Base-by-base conservation (phyloP, 108 stramenopile genomes). In the Conticribra weissflogii region DNA sequence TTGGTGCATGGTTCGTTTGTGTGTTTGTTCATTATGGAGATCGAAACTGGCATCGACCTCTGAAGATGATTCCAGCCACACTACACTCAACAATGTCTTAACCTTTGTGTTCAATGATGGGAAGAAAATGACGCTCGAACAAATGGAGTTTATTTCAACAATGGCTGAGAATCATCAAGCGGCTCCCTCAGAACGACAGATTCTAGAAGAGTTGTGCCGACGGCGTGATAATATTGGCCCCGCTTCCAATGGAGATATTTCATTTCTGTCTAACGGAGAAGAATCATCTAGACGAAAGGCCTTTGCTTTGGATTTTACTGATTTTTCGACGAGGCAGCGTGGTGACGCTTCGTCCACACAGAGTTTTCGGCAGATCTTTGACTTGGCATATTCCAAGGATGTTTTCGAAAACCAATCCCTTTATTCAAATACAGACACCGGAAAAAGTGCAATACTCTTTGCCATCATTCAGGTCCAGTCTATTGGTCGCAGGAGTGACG, bases 81-180 rank as follows among this genome's bases (percentile, higher is more conserved):
- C 12, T 23, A 3, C 63, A 27, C 59, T 86, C 2, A 29, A 66
- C 21, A 88, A 83, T 67, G 56, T 54, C 1, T 48, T 92, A 5
- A 79, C 68, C n/a, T 76, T 89, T 30, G 23, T 86, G 16, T 89
- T 92, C 71, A 32, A 70, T n/a, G 85, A 89, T 69, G 79, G 79
- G 0, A 19, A 74, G n/a, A 33, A 49, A 9, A 24, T 92, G 2
- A 54, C 63, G 19, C 52, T 92, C 52, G 45, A 74, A 15, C 85
- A 86, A 72, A 58, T 70, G 33, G 75, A 82, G 8, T 83, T 89
- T 49, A 87, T 86, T 22, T 73, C 60, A 51, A 18, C 59, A 19
- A 52, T 92, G 51, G 88, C 88, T 17, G 83, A 78, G 54, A 65
- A 89, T 54, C 91, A 92, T 57, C 83, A 86, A 61, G 88, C 91